Percentiles rank a stretch among this genome's conserved stretches.
Evolutionary conservation across 441 rosid species (phyloP).

Genomic region (Eugenia klotzschiana): DNA sequence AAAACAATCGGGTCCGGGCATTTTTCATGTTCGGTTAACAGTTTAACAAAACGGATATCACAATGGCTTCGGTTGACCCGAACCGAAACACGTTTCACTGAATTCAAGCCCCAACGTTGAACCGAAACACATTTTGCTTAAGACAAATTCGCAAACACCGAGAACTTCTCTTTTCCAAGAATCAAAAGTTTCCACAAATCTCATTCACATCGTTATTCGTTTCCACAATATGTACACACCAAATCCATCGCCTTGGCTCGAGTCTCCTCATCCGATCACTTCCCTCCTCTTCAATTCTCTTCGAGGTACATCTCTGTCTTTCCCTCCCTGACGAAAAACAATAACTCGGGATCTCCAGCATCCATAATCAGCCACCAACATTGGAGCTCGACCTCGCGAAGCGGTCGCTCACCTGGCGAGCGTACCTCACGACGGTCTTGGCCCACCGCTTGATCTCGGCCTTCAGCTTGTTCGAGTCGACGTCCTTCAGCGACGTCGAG

Average conservation of each 20-base stretch:
- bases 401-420: slow-evolving; percentile 59
- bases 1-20: background rate
- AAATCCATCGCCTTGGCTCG: background rate
- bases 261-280: background rate
- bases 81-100: background rate
- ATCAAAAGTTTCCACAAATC: background rate
- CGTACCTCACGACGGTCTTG: slow-evolving; percentile 58
- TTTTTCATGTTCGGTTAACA: background rate
- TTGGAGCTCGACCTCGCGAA: slow-evolving; percentile 20
- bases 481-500: slow-evolving; percentile 25
- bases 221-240: background rate
- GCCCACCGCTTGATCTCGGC: slow-evolving; percentile 69
- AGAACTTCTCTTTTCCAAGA: background rate
- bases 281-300: background rate
- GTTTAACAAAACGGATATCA: too few species aligned
- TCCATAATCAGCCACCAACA: background rate
- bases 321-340: background rate
- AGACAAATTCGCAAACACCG: background rate
- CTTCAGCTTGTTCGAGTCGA: slow-evolving; percentile 59
- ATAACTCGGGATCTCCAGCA: background rate
- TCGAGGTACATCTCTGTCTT: background rate
- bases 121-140: too few species aligned
- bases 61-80: background rate
- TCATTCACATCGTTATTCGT: background rate
- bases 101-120: too few species aligned